Percentiles rank a stretch among this genome's conserved stretches.
These are phyloP conservation scores for Ganoderma meredithae DNA, from an alignment of 1,284 basidiomycete genomes.

Conservation along the genomic window DNA sequence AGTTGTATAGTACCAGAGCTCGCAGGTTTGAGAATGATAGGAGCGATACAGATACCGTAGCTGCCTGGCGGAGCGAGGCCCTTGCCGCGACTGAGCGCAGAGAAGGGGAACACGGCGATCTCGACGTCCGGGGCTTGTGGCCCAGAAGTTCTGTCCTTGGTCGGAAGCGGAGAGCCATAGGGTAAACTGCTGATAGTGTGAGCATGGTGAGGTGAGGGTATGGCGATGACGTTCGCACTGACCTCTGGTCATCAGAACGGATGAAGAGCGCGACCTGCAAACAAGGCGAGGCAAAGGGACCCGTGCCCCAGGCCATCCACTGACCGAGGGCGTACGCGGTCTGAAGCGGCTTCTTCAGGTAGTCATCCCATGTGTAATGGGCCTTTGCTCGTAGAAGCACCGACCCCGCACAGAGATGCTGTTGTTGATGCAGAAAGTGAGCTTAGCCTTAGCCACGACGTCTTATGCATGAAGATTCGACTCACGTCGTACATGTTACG, in stretches of 20 bases:
- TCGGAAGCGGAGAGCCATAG: slow-evolving; percentile 23
- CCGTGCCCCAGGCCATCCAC: slow-evolving; percentile 44
- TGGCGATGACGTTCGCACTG: slow-evolving; percentile 1
- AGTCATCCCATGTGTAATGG: slow-evolving; percentile 42
- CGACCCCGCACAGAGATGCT: slow-evolving; percentile 42
- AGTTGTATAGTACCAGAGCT: slow-evolving; percentile 47
- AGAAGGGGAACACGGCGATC: slow-evolving; percentile 42
- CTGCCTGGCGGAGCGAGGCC: slow-evolving; percentile 32
- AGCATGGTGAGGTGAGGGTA: background rate
- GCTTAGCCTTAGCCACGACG: too few species aligned
- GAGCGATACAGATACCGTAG: slow-evolving; percentile 39
- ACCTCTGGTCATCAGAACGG: slow-evolving; percentile 43
- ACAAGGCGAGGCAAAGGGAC: slow-evolving; percentile 37
- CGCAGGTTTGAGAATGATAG: slow-evolving; percentile 37
- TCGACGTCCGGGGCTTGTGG: slow-evolving; percentile 48
- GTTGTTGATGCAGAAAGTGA: background rate
- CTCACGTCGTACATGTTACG: slow-evolving; percentile 50
- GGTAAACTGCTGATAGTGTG: slow-evolving; percentile 28
- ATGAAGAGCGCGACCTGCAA: slow-evolving; percentile 40
- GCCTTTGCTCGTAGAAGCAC: slow-evolving; percentile 40
- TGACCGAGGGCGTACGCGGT: slow-evolving; percentile 38
- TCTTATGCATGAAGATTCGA: background rate
- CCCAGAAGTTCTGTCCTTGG: slow-evolving; percentile 38
- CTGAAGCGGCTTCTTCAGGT: slow-evolving; percentile 39
- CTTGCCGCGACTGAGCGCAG: slow-evolving; percentile 36